Conservation (phyloP, 805 yeast species). For the Hanseniaspora opuntiae region DNA sequence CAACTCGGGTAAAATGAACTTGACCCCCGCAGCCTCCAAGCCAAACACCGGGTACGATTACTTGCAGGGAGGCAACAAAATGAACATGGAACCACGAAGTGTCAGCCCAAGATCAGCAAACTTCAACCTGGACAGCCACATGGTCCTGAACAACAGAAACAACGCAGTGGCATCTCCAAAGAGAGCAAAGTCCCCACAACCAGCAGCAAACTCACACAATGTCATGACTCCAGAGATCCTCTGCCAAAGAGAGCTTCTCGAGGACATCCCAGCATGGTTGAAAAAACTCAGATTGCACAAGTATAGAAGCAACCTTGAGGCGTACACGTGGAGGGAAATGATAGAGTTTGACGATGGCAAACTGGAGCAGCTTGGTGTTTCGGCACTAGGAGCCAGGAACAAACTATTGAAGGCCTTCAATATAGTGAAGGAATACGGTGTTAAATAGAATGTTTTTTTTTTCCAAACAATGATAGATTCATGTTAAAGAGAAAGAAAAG, state of each 20-base stretch:
- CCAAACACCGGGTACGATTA: constrained; percentile 9
- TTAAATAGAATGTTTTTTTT: background rate
- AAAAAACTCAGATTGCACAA: constrained; percentile 81
- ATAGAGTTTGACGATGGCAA: constrained; percentile 55
- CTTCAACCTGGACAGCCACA: background rate
- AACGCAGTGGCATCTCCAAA: background rate
- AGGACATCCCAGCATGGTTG: constrained; percentile 85
- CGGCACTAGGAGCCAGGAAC: constrained; percentile 90
- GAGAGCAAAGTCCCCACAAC: background rate
- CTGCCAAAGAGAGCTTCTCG: constrained; percentile 41
- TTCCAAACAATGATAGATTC: too few relatives aligned
- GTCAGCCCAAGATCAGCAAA: background rate
- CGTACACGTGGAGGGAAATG: constrained; percentile 65
- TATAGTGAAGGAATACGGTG: constrained; percentile 47
- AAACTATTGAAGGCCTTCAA: constrained; percentile 85
- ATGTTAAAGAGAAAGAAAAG: background rate
- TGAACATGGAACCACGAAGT: background rate
- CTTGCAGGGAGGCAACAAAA: background rate
- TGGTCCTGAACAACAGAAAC: background rate
- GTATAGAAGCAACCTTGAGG: constrained; percentile 72
- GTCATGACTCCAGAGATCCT: constrained; percentile 38
- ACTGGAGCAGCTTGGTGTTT: constrained; percentile 68
- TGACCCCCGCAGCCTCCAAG: background rate
- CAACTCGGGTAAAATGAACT: background rate
- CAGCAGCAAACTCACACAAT: constrained; percentile 4